Base-by-base conservation (phyloP, 768 basidiomycete species). In the Floccularia luteovirens region DNA sequence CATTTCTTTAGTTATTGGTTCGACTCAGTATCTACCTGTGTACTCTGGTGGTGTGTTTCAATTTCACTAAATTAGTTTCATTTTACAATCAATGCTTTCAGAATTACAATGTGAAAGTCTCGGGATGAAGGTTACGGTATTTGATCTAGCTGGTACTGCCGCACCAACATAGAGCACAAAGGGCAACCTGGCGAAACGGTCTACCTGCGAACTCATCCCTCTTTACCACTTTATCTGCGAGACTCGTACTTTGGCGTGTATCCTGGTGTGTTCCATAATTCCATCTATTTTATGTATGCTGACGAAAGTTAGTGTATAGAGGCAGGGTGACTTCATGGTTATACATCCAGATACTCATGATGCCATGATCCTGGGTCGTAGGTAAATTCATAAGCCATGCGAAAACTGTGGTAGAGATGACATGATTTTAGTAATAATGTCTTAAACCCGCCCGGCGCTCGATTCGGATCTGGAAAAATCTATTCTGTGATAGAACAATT, bases 391-490 rank as follows among this genome's bases (percentile, higher is more conserved):
- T n/a, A 14, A 17, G 7, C 5, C n/a, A 17, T n/a, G n/a, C n/a
- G n/a, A n/a, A n/a, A n/a, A n/a, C n/a, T n/a, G n/a, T n/a, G n/a
- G n/a, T n/a, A n/a, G n/a, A n/a, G n/a, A n/a, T n/a, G n/a, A n/a
- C n/a, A n/a, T n/a, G n/a, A n/a, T 30, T 32, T 23, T 41, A 77
- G 80, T 47, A 79, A 84, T 44, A 79, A 78, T 12, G 84, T 84
- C 12, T 64, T 84, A 21, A 90, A 90, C 46, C 87, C 87, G 3
- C 79, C 77, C 22, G 87, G 87, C 3, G 78, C 90, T 38, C 75
- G 88, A 2, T 90, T 90, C 51, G 87, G 87, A 27, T 85, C 84
- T 1, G 78, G 70, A 5, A 88, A 90, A 57, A 83, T 90, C n/a
- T 90, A 90, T 48, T 64, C 74, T 4, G 74, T 85, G 7, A 59